Evolutionary conservation across 2,329 filamentous ascomycete genomes (phyloP).

Genomic region (Torrubiella hemipterigena): DNA sequence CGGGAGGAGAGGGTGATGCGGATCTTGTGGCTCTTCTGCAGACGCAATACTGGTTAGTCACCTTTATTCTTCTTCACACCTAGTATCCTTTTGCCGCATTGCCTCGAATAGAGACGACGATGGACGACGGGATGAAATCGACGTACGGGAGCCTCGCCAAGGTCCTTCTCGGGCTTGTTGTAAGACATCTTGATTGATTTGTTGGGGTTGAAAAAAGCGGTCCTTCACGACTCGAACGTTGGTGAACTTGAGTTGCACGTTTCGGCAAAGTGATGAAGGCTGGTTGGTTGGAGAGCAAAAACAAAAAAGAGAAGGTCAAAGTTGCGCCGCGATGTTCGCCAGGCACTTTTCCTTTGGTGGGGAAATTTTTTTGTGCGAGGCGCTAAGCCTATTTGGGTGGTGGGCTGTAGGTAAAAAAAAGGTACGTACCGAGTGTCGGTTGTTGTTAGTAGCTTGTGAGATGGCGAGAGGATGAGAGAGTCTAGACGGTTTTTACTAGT

Average conservation of each 20-base stretch:
- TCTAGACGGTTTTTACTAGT: too few relatives aligned
- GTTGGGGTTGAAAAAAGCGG: conserved; percentile 11
- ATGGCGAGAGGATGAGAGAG: too few relatives aligned
- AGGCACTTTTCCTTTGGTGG: conserved; percentile 2
- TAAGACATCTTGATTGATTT: conserved; percentile 64
- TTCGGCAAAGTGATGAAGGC: conserved; percentile 75
- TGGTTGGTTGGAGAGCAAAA: conserved; percentile 12
- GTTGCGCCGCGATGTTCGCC: neutral
- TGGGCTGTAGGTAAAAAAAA: too few relatives aligned
- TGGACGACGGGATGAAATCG: too few relatives aligned
- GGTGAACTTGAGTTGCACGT: conserved; percentile 28
- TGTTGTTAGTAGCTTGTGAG: too few relatives aligned
- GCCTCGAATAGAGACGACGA: too few relatives aligned
- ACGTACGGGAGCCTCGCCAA: conserved; percentile 75
- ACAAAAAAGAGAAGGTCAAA: conserved; percentile 6
- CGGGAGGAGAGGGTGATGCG: conserved; percentile 93
- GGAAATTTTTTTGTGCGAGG: conserved; percentile 6
- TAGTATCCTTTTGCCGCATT: too few relatives aligned
- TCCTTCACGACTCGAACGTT: conserved; percentile 73
- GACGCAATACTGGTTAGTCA: neutral
- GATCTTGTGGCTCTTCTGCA: conserved; percentile 88
- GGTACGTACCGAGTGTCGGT: too few relatives aligned
- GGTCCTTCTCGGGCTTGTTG: conserved; percentile 91
- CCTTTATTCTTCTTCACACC: neutral
- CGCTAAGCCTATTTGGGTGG: conserved; percentile 1